Evolutionary conservation across 1,139 yeast genomes (phyloP).

Genomic region (Candida albicans): DNA sequence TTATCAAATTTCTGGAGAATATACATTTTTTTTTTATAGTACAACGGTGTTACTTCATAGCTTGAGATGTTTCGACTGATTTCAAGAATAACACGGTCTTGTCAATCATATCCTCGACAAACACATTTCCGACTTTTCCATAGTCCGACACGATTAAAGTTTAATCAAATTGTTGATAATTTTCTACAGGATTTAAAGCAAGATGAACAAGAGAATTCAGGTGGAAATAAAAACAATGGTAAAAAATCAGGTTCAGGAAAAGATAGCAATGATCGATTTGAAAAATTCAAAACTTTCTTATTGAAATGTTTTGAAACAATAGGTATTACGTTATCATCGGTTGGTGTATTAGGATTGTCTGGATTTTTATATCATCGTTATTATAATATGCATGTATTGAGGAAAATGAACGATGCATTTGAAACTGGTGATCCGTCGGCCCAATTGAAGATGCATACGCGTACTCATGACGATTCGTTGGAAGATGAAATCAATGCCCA

Average conservation of each 20-base stretch:
- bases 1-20: too few species aligned
- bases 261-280: slow-evolving; percentile 12
- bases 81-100: neutral
- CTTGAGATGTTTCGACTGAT: neutral
- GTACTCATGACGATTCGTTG: slow-evolving; percentile 31
- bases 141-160: neutral
- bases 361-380: slow-evolving; percentile 68
- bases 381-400: slow-evolving; percentile 59
- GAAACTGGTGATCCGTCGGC: slow-evolving; percentile 68
- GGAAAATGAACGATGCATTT: slow-evolving; percentile 68
- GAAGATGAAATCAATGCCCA: slow-evolving; percentile 29
- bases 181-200: slow-evolving; percentile 18
- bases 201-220: slow-evolving; percentile 13
- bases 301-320: slow-evolving; percentile 69
- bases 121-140: neutral
- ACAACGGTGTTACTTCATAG: too few species aligned
- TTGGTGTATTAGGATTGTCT: slow-evolving; percentile 68
- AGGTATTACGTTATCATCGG: slow-evolving; percentile 73
- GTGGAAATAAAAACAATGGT: slow-evolving; percentile 14
- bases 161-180: slow-evolving; percentile 22
- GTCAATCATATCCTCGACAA: neutral
- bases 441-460: slow-evolving; percentile 53
- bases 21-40: too few species aligned
- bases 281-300: slow-evolving; percentile 25
- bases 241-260: slow-evolving; percentile 11